phyloP scores from a whole-genome alignment of 768 basidiomycete genomes.

The Boletus sensibilis region DNA sequence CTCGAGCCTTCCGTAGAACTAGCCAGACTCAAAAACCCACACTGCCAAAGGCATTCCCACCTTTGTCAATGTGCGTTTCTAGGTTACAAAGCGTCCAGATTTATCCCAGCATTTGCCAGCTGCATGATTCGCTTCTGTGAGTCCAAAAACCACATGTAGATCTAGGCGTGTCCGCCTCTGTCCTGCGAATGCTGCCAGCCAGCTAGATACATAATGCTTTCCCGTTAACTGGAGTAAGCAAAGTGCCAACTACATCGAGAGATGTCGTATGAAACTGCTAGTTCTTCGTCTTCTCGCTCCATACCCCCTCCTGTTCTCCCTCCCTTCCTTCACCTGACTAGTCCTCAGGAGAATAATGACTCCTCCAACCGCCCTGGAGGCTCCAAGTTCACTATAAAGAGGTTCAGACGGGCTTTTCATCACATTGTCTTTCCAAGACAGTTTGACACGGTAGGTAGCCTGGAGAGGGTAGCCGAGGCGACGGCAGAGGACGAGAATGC shows the following conservation, averaged over 20 bases:
- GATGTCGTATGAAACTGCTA: slow-evolving; percentile 10
- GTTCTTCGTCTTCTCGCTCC: slow-evolving; percentile 8
- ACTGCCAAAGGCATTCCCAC: slow-evolving; percentile 6
- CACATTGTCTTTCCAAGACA: slow-evolving; percentile 27
- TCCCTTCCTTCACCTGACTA: slow-evolving; percentile 14
- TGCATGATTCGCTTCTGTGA: not conserved
- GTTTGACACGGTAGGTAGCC: not conserved
- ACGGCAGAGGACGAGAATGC: slow-evolving; percentile 1
- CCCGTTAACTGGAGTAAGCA: slow-evolving; percentile 1
- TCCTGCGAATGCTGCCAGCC: slow-evolving; percentile 2
- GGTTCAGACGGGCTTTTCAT: slow-evolving; percentile 44
- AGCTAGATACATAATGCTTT: slow-evolving; percentile 3
- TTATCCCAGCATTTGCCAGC: not conserved
- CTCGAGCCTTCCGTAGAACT: not conserved
- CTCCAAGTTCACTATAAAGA: slow-evolving; percentile 35
- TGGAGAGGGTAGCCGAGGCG: slow-evolving; percentile 5
- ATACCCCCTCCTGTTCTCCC: slow-evolving; percentile 13
- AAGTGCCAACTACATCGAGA: not conserved
- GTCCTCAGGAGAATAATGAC: slow-evolving; percentile 5
- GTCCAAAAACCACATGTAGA: not conserved
- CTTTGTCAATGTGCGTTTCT: slow-evolving; percentile 12
- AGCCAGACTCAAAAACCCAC: not conserved
- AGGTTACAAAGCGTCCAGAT: slow-evolving; percentile 10
- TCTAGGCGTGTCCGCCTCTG: not conserved
- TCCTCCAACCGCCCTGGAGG: slow-evolving; percentile 34